Percentiles rank a stretch among this genome's conserved stretches.
Conservation (phyloP, 441 rosid species). For the Dalechampia spathulata region DNA sequence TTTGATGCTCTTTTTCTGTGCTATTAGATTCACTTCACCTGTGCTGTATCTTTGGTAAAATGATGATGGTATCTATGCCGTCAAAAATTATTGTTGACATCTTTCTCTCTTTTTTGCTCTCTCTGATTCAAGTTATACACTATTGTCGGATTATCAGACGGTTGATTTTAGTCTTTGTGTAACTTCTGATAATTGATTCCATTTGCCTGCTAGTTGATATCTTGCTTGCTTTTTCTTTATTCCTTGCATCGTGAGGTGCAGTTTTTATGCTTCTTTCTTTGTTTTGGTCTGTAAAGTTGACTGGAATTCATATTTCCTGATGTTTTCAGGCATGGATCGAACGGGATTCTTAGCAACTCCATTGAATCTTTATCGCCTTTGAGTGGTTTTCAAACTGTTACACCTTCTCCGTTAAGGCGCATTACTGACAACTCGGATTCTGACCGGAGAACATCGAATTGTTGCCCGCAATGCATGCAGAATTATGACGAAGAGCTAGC, state of each 20-base stretch:
- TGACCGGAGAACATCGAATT: slow-evolving; percentile 34
- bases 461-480: slow-evolving; percentile 62
- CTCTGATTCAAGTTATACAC: no score
- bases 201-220: not conserved
- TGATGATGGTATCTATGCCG: not conserved
- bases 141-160: no score
- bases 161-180: no score
- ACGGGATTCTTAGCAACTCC: slow-evolving; percentile 48
- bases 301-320: slow-evolving; percentile 4
- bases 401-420: slow-evolving; percentile 29
- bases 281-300: not conserved
- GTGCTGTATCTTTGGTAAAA: not conserved
- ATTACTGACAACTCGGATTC: slow-evolving; percentile 45
- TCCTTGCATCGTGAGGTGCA: not conserved
- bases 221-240: not conserved
- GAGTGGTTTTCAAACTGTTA: slow-evolving; percentile 36
- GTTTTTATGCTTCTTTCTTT: not conserved
- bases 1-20: not conserved
- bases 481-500: slow-evolving; percentile 64
- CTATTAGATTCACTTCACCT: not conserved
- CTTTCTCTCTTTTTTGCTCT: slow-evolving; percentile 3
- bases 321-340: slow-evolving; percentile 42
- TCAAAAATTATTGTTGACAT: slow-evolving; percentile 13
- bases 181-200: slow-evolving; percentile 2
- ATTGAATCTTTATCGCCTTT: slow-evolving; percentile 45